A percentile compares a stretch with the other conserved stretches of the same genome.
Evolutionary conservation across 345 rosid genomes (phyloP).

Genomic region (Corchorus capsularis): DNA sequence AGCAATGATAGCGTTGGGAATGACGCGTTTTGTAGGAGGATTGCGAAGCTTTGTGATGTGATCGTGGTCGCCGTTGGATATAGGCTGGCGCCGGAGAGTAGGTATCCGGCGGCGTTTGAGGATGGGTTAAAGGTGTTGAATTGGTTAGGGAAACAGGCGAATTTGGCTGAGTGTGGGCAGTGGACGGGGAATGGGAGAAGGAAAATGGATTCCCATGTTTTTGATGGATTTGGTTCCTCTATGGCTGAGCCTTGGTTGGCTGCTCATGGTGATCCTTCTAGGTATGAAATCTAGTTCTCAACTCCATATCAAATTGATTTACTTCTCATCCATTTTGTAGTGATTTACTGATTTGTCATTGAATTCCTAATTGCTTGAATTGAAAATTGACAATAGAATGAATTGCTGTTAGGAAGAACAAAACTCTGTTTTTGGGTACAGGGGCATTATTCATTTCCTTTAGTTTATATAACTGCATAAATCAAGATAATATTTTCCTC

Average conservation of each 20-base stretch:
- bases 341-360: neutral
- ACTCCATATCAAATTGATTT: neutral
- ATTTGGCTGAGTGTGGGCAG: slow-evolving; percentile 56
- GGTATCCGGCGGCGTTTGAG: slow-evolving; percentile 80
- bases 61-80: slow-evolving; percentile 86
- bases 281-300: slow-evolving; percentile 29
- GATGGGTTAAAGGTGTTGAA: slow-evolving; percentile 79
- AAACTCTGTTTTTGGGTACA: neutral
- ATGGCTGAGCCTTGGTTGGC: slow-evolving; percentile 89
- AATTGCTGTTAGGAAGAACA: neutral
- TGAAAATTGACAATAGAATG: neutral
- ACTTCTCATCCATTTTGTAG: neutral
- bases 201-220: slow-evolving; percentile 36
- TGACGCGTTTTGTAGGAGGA: slow-evolving; percentile 72
- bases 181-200: slow-evolving; percentile 42
- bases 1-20: slow-evolving; percentile 65
- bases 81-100: slow-evolving; percentile 81
- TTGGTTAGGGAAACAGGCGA: slow-evolving; percentile 83
- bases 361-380: neutral
- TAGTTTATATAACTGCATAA: neutral
- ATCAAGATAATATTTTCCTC: neutral
- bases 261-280: slow-evolving; percentile 72
- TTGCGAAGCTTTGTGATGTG: slow-evolving; percentile 73
- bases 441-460: too few species aligned
- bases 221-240: slow-evolving; percentile 77